Evolutionary conservation across 2,329 filamentous ascomycete species (phyloP).

Genomic region (Phialemonium atrogriseum): DNA sequence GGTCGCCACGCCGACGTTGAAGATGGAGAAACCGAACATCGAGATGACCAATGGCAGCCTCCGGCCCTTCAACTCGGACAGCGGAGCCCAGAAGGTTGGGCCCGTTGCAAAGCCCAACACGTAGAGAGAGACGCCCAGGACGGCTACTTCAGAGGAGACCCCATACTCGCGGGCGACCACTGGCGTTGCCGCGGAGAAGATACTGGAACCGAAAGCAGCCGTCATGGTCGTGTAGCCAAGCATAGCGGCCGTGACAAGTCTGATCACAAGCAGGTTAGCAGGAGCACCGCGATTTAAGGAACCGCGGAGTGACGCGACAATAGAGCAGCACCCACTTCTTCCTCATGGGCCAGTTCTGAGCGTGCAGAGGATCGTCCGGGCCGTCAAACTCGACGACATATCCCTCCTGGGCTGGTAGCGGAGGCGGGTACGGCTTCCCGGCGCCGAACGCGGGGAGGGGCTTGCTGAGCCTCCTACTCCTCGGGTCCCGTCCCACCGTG

Average conservation of each 20-base stretch:
- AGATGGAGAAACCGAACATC: conserved; percentile 63
- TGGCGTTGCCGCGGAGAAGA: conserved; percentile 61
- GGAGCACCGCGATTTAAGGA: too few relatives aligned
- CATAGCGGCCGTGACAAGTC: conserved; percentile 55
- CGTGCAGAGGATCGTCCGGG: conserved; percentile 72
- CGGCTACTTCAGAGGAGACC: conserved; percentile 53
- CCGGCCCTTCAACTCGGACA: conserved; percentile 65
- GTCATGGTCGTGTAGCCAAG: conserved; percentile 67
- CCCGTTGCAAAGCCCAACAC: conserved; percentile 58
- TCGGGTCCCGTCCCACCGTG: conserved; percentile 55
- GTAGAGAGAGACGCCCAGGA: conserved; percentile 60
- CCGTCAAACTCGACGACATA: conserved; percentile 85
- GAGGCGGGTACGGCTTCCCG: conserved; percentile 67
- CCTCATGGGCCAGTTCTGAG: conserved; percentile 75
- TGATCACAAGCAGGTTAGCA: conserved; percentile 16
- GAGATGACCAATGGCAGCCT: conserved; percentile 50
- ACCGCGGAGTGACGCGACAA: conserved; percentile 24
- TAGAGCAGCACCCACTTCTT: conserved; percentile 58
- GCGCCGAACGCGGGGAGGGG: conserved; percentile 63
- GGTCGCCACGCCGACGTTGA: conserved; percentile 56
- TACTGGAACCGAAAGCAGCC: conserved; percentile 64
- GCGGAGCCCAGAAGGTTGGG: conserved; percentile 62
- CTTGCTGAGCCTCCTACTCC: conserved; percentile 36
- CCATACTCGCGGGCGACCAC: conserved; percentile 48
- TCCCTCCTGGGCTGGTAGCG: conserved; percentile 60